Conservation (phyloP, 2,329 filamentous ascomycete genomes). For the Ascochyta pisi region DNA sequence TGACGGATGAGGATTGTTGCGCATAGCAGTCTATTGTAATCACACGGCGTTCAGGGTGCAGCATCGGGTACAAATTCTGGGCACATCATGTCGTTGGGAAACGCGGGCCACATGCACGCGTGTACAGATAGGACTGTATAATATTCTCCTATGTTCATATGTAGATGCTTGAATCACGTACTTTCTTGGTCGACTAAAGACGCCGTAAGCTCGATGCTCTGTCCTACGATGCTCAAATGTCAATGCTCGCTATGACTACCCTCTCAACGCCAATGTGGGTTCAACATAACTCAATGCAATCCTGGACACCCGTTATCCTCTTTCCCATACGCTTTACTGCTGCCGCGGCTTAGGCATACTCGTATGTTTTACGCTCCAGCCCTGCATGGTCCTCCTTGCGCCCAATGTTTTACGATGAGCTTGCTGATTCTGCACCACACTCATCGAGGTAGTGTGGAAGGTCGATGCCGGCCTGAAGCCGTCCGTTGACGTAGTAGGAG, state of each 20-base stretch:
- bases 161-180: neutral
- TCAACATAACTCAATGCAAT: neutral
- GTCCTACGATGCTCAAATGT: neutral
- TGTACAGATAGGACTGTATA: slow-evolving; percentile 12
- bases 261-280: neutral
- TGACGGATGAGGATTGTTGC: neutral
- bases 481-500: slow-evolving; percentile 2
- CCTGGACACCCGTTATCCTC: neutral
- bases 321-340: neutral
- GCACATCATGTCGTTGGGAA: neutral
- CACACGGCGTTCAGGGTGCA: slow-evolving; percentile 1
- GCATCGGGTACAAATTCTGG: neutral
- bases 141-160: neutral
- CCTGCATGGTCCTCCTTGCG: slow-evolving; percentile 57
- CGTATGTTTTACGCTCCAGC: slow-evolving; percentile 54
- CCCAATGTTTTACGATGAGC: slow-evolving; percentile 58
- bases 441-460: slow-evolving; percentile 54
- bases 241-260: neutral
- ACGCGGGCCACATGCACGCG: neutral
- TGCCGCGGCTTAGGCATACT: slow-evolving; percentile 40
- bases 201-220: too few species aligned
- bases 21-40: neutral
- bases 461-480: slow-evolving; percentile 49
- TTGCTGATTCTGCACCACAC: slow-evolving; percentile 31
- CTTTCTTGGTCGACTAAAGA: too few species aligned